Conservation (phyloP, 2,329 filamentous ascomycete genomes). For the Calcarisporium arbuscula region DNA sequence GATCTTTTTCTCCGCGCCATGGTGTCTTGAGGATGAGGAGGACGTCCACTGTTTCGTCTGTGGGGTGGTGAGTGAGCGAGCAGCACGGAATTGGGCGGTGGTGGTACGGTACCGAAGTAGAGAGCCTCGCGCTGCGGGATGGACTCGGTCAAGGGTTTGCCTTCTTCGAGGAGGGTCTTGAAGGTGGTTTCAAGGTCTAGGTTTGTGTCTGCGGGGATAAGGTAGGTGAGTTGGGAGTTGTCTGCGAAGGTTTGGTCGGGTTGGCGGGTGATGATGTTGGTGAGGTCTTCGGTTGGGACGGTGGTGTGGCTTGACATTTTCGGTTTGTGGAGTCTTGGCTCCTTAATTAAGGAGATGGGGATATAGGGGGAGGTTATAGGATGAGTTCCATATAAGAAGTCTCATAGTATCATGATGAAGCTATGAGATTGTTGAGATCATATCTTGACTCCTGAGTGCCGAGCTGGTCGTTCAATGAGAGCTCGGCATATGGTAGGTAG, state of each 20-base stretch:
- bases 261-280: slow-evolving; percentile 17
- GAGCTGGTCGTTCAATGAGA: no score
- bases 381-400: no score
- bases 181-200: slow-evolving; percentile 49
- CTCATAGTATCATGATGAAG: no score
- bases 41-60: slow-evolving; percentile 68
- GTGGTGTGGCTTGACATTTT: slow-evolving; percentile 17
- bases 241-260: slow-evolving; percentile 41
- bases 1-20: slow-evolving; percentile 46
- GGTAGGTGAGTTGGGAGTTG: slow-evolving; percentile 52
- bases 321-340: no score
- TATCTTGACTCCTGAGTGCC: no score
- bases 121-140: slow-evolving; percentile 58
- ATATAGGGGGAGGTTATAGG: no score
- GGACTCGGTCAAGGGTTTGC: slow-evolving; percentile 44
- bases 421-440: no score
- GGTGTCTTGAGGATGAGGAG: slow-evolving; percentile 63
- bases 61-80: slow-evolving; percentile 22
- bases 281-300: slow-evolving; percentile 15
- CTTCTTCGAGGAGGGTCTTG: slow-evolving; percentile 32
- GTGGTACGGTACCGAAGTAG: slow-evolving; percentile 58
- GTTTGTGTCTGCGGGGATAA: slow-evolving; percentile 51
- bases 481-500: no score
- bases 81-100: slow-evolving; percentile 32
- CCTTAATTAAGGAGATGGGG: no score